These are phyloP conservation scores for Mucor racemosus DNA, from an alignment of 371 early-diverging fungal species.

Conservation along the genomic window DNA sequence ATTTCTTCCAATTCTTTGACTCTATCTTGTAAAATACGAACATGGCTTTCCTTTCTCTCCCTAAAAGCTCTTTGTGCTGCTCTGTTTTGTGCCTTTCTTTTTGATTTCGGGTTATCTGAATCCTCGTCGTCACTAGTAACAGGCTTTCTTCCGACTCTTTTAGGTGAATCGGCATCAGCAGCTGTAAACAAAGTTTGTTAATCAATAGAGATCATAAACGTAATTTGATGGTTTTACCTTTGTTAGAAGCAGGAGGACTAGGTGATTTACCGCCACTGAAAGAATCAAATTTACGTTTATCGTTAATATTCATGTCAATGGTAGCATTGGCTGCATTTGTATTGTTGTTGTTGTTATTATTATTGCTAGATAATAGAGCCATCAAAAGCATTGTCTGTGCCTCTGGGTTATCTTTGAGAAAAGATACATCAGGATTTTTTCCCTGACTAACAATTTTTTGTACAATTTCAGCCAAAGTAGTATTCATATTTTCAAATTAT, in stretches of 20 bases:
- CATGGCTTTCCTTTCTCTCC: conserved; percentile 71
- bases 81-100: conserved; percentile 74
- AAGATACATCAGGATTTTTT: conserved; percentile 27
- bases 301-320: not conserved
- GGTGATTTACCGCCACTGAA: conserved; percentile 1
- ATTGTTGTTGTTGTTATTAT: not conserved
- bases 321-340: not conserved
- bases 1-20: conserved; percentile 66
- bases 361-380: conserved; percentile 20
- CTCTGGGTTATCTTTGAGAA: conserved; percentile 33
- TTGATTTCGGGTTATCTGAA: conserved; percentile 42
- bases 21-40: conserved; percentile 65
- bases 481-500: not conserved
- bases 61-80: conserved; percentile 80
- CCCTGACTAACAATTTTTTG: conserved; percentile 26
- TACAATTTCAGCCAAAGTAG: conserved; percentile 24
- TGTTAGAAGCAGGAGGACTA: conserved; percentile 9
- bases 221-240: not conserved
- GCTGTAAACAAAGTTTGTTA: not conserved
- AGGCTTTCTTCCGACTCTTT: conserved; percentile 33
- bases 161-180: not conserved
- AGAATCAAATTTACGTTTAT: conserved; percentile 23
- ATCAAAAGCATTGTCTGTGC: conserved; percentile 28
- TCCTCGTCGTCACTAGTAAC: conserved; percentile 32
- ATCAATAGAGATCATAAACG: not conserved